These are phyloP conservation scores for Sporothrix protearum DNA, from an alignment of 2,329 filamentous ascomycete species.

Conservation along the genomic window DNA sequence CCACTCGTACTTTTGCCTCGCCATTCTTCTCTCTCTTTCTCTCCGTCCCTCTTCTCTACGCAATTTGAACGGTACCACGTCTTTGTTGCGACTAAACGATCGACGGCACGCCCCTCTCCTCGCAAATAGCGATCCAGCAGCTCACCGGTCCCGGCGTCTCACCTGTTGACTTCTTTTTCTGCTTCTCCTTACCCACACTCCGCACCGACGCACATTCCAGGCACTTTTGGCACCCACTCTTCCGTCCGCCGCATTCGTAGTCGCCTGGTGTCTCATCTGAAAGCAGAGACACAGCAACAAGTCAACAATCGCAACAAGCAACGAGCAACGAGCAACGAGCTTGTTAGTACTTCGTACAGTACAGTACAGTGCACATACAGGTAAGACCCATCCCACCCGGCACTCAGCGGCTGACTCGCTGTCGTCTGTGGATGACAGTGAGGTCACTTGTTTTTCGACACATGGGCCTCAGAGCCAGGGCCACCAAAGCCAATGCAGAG, in stretches of 20 bases:
- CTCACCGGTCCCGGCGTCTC: constrained; percentile 5
- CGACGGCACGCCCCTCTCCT: background rate
- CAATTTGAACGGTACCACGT: background rate
- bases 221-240: background rate
- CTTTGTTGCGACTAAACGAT: constrained; percentile 14
- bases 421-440: background rate
- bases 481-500: background rate
- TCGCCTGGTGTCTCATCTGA: constrained; percentile 14
- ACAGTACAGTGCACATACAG: background rate
- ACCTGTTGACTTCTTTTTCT: background rate
- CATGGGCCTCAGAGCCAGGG: background rate
- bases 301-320: background rate
- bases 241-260: constrained; percentile 6
- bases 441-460: background rate
- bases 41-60: background rate
- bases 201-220: constrained; percentile 7
- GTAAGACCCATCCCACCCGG: background rate
- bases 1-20: constrained; percentile 1
- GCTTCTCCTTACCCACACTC: background rate
- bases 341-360: no score
- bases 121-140: constrained; percentile 8
- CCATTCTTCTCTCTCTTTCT: background rate
- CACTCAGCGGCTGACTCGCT: background rate
- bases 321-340: no score
- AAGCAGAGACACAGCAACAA: background rate